Conservation (phyloP, 2,329 filamentous ascomycete genomes). For the Colletotrichum liriopes region DNA sequence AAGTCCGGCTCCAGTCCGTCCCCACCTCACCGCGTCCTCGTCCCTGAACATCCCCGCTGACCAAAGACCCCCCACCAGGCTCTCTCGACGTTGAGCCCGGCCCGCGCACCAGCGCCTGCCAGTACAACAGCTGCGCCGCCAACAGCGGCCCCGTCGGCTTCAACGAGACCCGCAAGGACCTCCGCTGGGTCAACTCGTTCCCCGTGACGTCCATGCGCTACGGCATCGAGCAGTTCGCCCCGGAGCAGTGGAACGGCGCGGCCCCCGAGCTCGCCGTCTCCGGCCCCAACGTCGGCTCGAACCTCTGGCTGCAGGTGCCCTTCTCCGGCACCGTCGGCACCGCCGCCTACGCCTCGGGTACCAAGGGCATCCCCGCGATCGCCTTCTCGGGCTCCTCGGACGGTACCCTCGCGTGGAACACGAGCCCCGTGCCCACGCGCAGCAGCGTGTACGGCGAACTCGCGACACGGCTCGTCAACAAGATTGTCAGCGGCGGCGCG, state of each 20-base stretch:
- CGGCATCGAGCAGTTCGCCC: constrained; percentile 72
- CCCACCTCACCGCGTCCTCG: constrained; percentile 72
- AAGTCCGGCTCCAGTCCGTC: constrained; percentile 71
- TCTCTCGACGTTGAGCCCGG: constrained; percentile 64
- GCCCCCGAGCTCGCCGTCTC: constrained; percentile 75
- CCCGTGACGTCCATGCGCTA: constrained; percentile 76
- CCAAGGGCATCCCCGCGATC: constrained; percentile 74
- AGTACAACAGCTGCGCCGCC: constrained; percentile 74
- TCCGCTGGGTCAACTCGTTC: constrained; percentile 82
- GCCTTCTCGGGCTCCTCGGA: constrained; percentile 74
- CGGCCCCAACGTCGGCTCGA: constrained; percentile 74
- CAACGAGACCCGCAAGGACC: constrained; percentile 69
- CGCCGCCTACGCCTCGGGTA: constrained; percentile 70
- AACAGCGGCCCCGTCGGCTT: constrained; percentile 69
- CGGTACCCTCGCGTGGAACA: constrained; percentile 68
- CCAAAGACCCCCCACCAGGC: constrained; percentile 63
- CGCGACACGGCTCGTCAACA: constrained; percentile 70
- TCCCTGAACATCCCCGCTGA: constrained; percentile 69
- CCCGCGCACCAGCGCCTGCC: constrained; percentile 66
- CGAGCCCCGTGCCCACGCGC: constrained; percentile 65
- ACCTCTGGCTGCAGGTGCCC: constrained; percentile 69
- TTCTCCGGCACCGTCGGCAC: constrained; percentile 80
- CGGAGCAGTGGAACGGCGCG: constrained; percentile 66
- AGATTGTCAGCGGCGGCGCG: constrained; percentile 68
- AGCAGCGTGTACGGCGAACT: constrained; percentile 76